Base-by-base conservation (phyloP, 2,329 filamentous ascomycete species). In the Fusarium caatingaense region DNA sequence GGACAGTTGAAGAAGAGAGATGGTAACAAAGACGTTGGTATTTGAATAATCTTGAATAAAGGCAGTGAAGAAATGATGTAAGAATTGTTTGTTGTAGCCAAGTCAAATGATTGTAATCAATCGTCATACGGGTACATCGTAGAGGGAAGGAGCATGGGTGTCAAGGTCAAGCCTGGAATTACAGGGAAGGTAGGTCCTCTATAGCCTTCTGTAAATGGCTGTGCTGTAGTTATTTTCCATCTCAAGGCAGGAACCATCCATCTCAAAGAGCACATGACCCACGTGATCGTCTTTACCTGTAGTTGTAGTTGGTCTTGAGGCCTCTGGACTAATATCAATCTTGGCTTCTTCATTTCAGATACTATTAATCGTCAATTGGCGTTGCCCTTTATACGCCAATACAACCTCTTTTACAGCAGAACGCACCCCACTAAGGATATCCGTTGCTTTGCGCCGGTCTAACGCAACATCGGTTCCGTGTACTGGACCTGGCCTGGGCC, bases 391-490 rank as follows among this genome's bases (percentile, higher is more conserved):
- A 21, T 15, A n/a, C 44, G 13, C 16, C 27, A 59, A 37, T 37
- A 21, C 30, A 18, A 30, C 37, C 41, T 58, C 62, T 70, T 67
- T 70, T 41, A 67, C 57, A 54, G 46, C n/a, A 51, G 27, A 67
- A 53, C 66, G 20, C 21, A 41, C 56, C 66, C 67, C 56, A 42
- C 67, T 68, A 55, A 54, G 66, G 44, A 54, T 23, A 55, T 28
- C 42, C 49, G 32, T 50, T n/a, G 27, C 58, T 45, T 58, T 70
- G 63, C 46, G 32, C 67, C 67, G 58, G 67, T 46, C 58, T 47
- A 68, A 68, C 66, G 45, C 62, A 70, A 42, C 16, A 45, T 70
- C 62, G 57, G 66, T 41, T 70, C 62, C 54, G 47, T 46, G 42
- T 56, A 59, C 25, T 64, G 54, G 44, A 44, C 48, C 40, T 53